phyloP scores from a whole-genome alignment of 345 rosid genomes.

The Geranium brycei region DNA sequence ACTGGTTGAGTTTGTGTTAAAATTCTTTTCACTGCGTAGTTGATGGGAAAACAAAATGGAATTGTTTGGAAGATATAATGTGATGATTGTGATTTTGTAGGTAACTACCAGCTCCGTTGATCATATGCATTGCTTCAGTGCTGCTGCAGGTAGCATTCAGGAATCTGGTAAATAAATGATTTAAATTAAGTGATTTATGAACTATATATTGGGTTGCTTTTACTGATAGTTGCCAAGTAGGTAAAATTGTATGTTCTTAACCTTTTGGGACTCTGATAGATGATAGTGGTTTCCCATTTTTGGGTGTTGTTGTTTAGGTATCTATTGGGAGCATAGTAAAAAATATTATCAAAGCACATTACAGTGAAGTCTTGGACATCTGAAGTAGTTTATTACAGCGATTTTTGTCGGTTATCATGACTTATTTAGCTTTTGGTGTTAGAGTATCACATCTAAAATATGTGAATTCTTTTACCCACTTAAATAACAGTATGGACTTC shows the following conservation, averaged over 20 bases:
- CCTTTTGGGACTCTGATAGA: too few species aligned
- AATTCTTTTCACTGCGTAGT: not conserved
- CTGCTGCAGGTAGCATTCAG: conserved; percentile 68
- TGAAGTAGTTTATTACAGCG: not conserved
- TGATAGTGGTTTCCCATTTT: too few species aligned
- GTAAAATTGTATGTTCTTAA: too few species aligned
- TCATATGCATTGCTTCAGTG: conserved; percentile 74
- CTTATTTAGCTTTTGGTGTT: too few species aligned
- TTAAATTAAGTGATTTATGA: not conserved
- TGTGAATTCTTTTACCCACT: too few species aligned
- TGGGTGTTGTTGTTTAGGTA: too few species aligned
- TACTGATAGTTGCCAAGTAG: not conserved
- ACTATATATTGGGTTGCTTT: not conserved
- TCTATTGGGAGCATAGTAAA: too few species aligned
- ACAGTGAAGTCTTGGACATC: too few species aligned
- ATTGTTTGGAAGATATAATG: not conserved
- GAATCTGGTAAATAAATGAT: conserved; percentile 40
- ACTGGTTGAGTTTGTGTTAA: not conserved
- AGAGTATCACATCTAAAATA: too few species aligned
- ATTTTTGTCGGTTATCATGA: not conserved
- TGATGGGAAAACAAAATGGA: not conserved
- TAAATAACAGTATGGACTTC: too few species aligned
- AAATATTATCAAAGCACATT: too few species aligned
- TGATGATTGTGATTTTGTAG: conserved; percentile 18
- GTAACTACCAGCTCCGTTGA: conserved; percentile 58